phyloP scores from a whole-genome alignment of 1,284 basidiomycete genomes.

The Irpex sp. region DNA sequence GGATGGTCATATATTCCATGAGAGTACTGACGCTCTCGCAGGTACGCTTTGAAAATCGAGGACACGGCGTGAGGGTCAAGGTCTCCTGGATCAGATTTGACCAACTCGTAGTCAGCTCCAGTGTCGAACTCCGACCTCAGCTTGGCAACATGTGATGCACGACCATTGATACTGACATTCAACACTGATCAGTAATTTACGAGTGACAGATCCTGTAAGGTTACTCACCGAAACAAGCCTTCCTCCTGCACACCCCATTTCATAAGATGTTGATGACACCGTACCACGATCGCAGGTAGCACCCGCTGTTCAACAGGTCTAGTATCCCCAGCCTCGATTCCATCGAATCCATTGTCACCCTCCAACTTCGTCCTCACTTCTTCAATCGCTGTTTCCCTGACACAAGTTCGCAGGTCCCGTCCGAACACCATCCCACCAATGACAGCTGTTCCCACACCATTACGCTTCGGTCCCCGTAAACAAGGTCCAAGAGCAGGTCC shows the following conservation, averaged over 20 bases:
- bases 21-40: slow-evolving; percentile 68
- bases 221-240: slow-evolving; percentile 71
- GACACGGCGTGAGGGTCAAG: slow-evolving; percentile 91
- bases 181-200: slow-evolving; percentile 4
- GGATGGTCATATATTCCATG: slow-evolving; percentile 8
- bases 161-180: slow-evolving; percentile 61
- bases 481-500: slow-evolving; percentile 54
- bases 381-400: slow-evolving; percentile 57
- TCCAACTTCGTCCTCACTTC: slow-evolving; percentile 23
- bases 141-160: slow-evolving; percentile 70
- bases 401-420: slow-evolving; percentile 50
- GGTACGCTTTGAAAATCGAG: slow-evolving; percentile 77
- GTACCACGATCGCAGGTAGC: slow-evolving; percentile 70
- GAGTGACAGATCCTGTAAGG: neutral
- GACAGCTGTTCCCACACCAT: slow-evolving; percentile 28
- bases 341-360: slow-evolving; percentile 12
- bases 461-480: slow-evolving; percentile 49
- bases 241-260: slow-evolving; percentile 82
- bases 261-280: slow-evolving; percentile 78
- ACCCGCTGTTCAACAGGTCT: slow-evolving; percentile 47
- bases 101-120: slow-evolving; percentile 82
- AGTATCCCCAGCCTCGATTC: slow-evolving; percentile 9
- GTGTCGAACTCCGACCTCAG: slow-evolving; percentile 82
- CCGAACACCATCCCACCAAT: slow-evolving; percentile 63
- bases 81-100: slow-evolving; percentile 72